These are phyloP conservation scores for Trametes pubescens DNA, from an alignment of 1,284 basidiomycete species.

Conservation along the genomic window DNA sequence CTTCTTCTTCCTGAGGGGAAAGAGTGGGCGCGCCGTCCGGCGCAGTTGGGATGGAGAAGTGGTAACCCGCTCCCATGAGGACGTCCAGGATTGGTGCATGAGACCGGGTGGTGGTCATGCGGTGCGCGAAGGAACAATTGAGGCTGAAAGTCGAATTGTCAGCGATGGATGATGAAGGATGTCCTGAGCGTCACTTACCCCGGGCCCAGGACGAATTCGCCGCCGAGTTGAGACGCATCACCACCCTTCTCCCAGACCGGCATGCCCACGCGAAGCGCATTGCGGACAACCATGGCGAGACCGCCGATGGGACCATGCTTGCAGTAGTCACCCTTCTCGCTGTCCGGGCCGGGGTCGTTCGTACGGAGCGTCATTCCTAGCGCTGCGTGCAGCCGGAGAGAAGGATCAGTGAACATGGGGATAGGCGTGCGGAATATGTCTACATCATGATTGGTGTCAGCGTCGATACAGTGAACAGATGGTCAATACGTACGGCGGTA, in stretches of 20 bases:
- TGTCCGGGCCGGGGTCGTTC: slow-evolving; percentile 54
- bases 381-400: slow-evolving; percentile 70
- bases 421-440: slow-evolving; percentile 69
- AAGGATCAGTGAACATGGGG: slow-evolving; percentile 83
- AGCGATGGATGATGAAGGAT: slow-evolving; percentile 22
- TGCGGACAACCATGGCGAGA: slow-evolving; percentile 72
- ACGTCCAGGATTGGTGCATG: slow-evolving; percentile 77
- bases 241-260: slow-evolving; percentile 85
- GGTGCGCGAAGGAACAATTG: slow-evolving; percentile 70
- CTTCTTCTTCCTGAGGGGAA: slow-evolving; percentile 36
- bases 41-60: slow-evolving; percentile 23
- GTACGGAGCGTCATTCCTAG: slow-evolving; percentile 78
- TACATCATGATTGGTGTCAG: slow-evolving; percentile 31
- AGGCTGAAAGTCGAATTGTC: slow-evolving; percentile 47
- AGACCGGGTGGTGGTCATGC: slow-evolving; percentile 74
- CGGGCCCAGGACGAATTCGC: slow-evolving; percentile 89
- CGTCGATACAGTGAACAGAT: not conserved
- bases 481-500: slow-evolving; percentile 52
- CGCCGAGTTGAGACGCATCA: slow-evolving; percentile 81
- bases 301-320: slow-evolving; percentile 70
- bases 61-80: slow-evolving; percentile 65
- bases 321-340: slow-evolving; percentile 67
- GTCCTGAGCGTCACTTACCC: slow-evolving; percentile 53
- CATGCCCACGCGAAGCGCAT: slow-evolving; percentile 74
- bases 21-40: slow-evolving; percentile 19